phyloP scores from a whole-genome alignment of 352 stramenopile species.

The Globisporangium splendens region DNA sequence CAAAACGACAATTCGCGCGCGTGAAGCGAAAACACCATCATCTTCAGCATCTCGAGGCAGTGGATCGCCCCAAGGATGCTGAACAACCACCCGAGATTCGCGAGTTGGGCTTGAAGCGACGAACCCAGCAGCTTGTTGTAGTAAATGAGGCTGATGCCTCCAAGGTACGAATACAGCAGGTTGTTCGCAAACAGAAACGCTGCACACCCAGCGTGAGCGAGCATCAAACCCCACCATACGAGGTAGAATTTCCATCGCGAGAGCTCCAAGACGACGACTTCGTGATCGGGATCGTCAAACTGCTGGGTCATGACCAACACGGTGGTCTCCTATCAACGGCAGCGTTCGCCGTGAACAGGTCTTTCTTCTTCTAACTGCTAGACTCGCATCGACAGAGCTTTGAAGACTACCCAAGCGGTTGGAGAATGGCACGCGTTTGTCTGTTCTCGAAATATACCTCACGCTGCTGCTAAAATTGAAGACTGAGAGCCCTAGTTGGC shows the following conservation, averaged over 20 bases:
- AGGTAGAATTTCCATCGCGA: slow-evolving; percentile 14
- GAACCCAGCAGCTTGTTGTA: slow-evolving; percentile 45
- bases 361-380: too few species aligned
- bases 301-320: neutral
- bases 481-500: too few species aligned
- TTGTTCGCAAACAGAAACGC: slow-evolving; percentile 28
- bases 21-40: slow-evolving; percentile 24
- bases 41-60: slow-evolving; percentile 27
- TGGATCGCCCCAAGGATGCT: slow-evolving; percentile 18
- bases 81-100: slow-evolving; percentile 24
- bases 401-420: too few species aligned
- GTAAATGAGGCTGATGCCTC: slow-evolving; percentile 27
- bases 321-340: too few species aligned
- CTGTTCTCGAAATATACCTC: too few species aligned
- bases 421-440: too few species aligned
- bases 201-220: slow-evolving; percentile 19
- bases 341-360: too few species aligned
- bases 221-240: slow-evolving; percentile 24
- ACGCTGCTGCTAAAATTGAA: too few species aligned
- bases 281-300: neutral
- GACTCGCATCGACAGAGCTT: too few species aligned
- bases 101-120: slow-evolving; percentile 20
- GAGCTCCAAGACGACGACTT: slow-evolving; percentile 18
- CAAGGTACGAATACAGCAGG: slow-evolving; percentile 26
- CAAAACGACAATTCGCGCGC: slow-evolving; percentile 22